phyloP scores from a whole-genome alignment of 2,329 filamentous ascomycete genomes.

The Pochonia chlamydosporia region DNA sequence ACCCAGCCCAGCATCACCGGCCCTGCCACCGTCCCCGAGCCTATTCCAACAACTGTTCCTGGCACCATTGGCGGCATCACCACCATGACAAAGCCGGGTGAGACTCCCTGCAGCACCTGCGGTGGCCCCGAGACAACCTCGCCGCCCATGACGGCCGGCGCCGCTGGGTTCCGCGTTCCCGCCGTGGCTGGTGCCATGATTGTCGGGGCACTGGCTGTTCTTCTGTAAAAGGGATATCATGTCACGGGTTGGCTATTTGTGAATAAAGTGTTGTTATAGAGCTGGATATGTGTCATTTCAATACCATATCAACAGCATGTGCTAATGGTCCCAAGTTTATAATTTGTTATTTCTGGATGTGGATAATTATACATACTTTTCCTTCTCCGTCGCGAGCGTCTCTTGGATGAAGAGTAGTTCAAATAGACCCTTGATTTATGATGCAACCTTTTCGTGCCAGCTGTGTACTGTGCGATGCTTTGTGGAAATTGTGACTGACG shows the following conservation, averaged over 20 bases:
- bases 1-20: background rate
- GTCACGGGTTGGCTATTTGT: background rate
- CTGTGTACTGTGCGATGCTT: too few species aligned
- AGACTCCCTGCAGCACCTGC: constrained; percentile 9
- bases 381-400: background rate
- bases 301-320: constrained; percentile 1
- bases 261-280: background rate
- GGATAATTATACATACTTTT: background rate
- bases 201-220: constrained; percentile 14
- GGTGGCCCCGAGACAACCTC: constrained; percentile 5
- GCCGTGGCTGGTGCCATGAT: constrained; percentile 9
- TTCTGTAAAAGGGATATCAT: constrained; percentile 11
- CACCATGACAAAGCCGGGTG: constrained; percentile 5
- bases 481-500: too few species aligned
- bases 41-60: background rate
- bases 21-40: background rate
- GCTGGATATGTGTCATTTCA: background rate
- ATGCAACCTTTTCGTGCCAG: background rate
- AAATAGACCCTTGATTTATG: background rate
- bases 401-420: background rate
- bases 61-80: constrained; percentile 4
- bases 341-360: background rate
- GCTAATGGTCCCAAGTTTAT: background rate
- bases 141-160: constrained; percentile 14
- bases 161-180: constrained; percentile 12